Evolutionary conservation across 345 rosid species (phyloP), one percentile per base, ranked within the genome.

Genomic region (Theobroma cacao): DNA sequence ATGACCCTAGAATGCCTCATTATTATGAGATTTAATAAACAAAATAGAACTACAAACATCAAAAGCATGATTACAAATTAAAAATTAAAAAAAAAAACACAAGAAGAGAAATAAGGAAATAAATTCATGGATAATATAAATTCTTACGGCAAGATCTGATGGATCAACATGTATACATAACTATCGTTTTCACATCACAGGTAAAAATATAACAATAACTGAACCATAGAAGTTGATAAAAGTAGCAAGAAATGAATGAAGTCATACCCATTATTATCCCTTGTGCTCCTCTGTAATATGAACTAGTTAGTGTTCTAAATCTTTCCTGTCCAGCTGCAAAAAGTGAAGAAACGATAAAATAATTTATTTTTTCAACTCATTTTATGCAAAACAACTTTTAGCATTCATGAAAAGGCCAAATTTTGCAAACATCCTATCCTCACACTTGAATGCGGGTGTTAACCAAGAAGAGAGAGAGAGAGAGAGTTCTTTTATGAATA

Each of bases 251-350:
- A 43, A 61, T 13, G 38, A 66, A 50, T 53, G 40, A 78, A 80
- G 66, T 36, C 80, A 65, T 88, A 95, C 99, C 99, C 99, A 93
- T 90, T 14, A 93, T 87, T 56, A 95, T 88, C 78, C 98, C 98
- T 83, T 93, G 99, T 69, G 99, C 98, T 76, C 98, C 99, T 85
- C 98, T 91, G 88, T 95, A 95, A 82, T 95, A 93, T 8, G 98
- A 95, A 76, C 97, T 92, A 4, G 98, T 93, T 6, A 95, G 86
- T 40, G 99, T 95, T 83, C 99, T 89, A 82, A 95, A 95, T 75
- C 98, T 89, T 84, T 95, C 99, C 88, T 95, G 97, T 53, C 99
- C 99, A 88, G 98, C 99, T 95, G 91, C 86, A 82, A 33, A n/a
- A 74, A 72, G 31, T 77, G 31, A 69, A 55, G 67, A 79, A 56